Percentiles rank a stretch among this genome's conserved stretches.
These are phyloP conservation scores for Aspergillus sclerotiicarbonarius DNA, from an alignment of 495 filamentous ascomycete species.

Conservation along the genomic window DNA sequence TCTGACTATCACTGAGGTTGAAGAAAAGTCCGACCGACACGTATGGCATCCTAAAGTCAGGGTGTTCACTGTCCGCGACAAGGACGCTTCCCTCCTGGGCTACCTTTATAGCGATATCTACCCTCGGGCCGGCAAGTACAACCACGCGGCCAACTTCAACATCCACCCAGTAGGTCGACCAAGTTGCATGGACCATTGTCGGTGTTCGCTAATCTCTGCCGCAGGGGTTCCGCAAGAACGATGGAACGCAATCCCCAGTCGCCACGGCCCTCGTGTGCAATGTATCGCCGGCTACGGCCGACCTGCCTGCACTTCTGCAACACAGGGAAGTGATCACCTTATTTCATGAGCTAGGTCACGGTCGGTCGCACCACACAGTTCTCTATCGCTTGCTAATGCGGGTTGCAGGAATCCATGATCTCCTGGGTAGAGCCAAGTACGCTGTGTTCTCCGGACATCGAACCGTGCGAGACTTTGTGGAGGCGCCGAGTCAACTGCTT, in stretches of 20 bases:
- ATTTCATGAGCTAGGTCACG: slow-evolving; percentile 4
- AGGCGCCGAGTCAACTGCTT: neutral
- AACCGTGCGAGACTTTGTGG: neutral
- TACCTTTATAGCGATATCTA: neutral
- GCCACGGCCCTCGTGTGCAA: neutral
- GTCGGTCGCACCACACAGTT: neutral
- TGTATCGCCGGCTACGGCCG: neutral
- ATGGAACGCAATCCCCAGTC: neutral
- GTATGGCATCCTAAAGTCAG: neutral
- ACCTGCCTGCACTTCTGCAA: neutral
- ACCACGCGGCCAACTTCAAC: slow-evolving; percentile 4
- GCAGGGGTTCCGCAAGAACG: neutral
- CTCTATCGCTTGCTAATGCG: neutral
- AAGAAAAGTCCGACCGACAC: neutral
- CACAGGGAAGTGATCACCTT: slow-evolving; percentile 1
- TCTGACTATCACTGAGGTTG: neutral
- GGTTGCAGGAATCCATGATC: neutral
- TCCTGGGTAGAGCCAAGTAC: neutral
- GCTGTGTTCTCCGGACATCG: slow-evolving; percentile 1
- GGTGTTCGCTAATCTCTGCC: neutral
- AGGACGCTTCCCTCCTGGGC: neutral
- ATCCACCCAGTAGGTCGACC: neutral
- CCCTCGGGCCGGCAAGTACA: slow-evolving; percentile 2
- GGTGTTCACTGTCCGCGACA: neutral
- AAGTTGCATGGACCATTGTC: neutral